Percentiles rank a stretch among this genome's conserved stretches.
Evolutionary conservation across 129 eudicot species (phyloP).

Genomic region (Chrysanthemum makinoi): DNA sequence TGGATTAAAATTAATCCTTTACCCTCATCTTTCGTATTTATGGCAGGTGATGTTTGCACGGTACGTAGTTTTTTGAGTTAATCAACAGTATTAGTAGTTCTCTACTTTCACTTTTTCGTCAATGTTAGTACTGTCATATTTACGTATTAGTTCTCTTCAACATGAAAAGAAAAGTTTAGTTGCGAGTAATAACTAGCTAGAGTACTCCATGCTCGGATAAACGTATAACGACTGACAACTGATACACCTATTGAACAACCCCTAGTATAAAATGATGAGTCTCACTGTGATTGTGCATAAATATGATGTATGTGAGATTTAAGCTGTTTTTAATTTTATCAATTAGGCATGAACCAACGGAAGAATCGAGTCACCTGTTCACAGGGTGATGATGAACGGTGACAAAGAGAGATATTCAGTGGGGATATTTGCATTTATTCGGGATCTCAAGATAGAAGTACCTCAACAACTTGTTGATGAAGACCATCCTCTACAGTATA

Average conservation of each 20-base stretch:
- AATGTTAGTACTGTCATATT: too few relatives aligned
- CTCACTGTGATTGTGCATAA: neutral
- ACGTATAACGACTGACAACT: too few relatives aligned
- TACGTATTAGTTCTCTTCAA: too few relatives aligned
- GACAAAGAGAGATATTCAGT: constrained; percentile 43
- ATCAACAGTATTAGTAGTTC: too few relatives aligned
- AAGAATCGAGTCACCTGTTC: constrained; percentile 43
- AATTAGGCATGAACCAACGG: constrained; percentile 74
- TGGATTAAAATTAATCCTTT: constrained; percentile 57
- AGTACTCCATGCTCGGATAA: too few relatives aligned
- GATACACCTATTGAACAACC: too few relatives aligned
- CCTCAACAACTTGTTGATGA: constrained; percentile 22
- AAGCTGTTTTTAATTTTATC: neutral
- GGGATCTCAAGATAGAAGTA: constrained; percentile 42
- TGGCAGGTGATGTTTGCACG: constrained; percentile 69
- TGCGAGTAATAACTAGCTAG: too few relatives aligned
- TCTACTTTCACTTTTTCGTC: too few relatives aligned
- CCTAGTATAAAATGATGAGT: too few relatives aligned
- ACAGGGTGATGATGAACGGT: constrained; percentile 56
- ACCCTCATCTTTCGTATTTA: constrained; percentile 50
- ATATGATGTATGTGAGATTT: neutral
- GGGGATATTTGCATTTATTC: constrained; percentile 52
- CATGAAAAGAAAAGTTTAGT: too few relatives aligned
- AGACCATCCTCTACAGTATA: neutral
- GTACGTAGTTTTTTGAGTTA: constrained; percentile 14